phyloP scores from a whole-genome alignment of 179 eudicot genomes.

The Spergularia azorica region DNA sequence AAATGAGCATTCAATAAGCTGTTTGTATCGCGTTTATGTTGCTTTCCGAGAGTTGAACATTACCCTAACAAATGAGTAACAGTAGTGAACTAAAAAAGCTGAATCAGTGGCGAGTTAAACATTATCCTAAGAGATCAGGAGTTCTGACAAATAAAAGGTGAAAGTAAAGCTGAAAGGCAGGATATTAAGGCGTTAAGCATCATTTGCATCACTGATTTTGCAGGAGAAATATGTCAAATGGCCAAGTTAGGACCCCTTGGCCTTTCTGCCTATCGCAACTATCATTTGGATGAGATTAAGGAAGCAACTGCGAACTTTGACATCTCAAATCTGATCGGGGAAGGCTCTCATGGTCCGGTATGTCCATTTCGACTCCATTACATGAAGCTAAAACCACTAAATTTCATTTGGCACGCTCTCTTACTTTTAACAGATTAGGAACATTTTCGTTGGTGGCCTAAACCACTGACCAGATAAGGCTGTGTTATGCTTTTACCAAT shows the following conservation, averaged over 20 bases:
- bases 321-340: conserved; percentile 35
- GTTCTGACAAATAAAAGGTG: not conserved
- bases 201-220: conserved; percentile 22
- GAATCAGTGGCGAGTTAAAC: not conserved
- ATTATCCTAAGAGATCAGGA: not conserved
- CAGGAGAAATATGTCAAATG: conserved; percentile 54
- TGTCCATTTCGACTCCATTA: conserved; percentile 11
- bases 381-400: not conserved
- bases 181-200: not conserved
- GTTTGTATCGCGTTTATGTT: not conserved
- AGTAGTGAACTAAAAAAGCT: too few relatives aligned
- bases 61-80: not conserved
- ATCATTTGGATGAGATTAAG: conserved; percentile 45
- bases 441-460: not conserved
- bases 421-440: not conserved
- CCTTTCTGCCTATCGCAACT: conserved; percentile 49
- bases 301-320: conserved; percentile 44
- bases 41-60: not conserved
- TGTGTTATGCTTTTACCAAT: not conserved
- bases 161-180: not conserved
- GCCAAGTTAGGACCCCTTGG: conserved; percentile 52
- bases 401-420: not conserved
- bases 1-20: not conserved
- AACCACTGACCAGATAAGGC: not conserved
- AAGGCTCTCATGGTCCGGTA: conserved; percentile 47